Base-by-base conservation (phyloP, 306 rosid species). In the Vigna hirtella region DNA sequence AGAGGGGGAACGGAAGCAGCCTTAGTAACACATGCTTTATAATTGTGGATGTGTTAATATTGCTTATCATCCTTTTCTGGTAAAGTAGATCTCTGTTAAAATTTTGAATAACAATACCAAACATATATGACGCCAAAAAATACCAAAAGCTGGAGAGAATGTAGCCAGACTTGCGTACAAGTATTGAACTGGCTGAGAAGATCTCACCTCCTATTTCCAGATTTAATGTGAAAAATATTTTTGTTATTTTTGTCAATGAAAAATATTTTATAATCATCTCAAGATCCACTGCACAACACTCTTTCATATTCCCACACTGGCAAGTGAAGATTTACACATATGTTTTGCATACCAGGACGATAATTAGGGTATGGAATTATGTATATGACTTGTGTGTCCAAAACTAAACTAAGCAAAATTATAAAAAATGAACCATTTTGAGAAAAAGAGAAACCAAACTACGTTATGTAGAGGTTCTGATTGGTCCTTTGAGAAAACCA, bases 71-170 rank as follows among this genome's bases (percentile, higher is more conserved):
- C 7, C 28, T 36, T 50, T 50, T 28, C 2, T 14, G 26, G 81
- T 74, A 69, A 73, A 61, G 36, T 32, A 79, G 76, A 73, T 65
- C 34, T 11, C 63, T 24, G 30, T 56, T 30, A 58, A 16, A 42
- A 73, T 38, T 38, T 58, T 66, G 67, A 36, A 64, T 18, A 42
- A 26, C 73, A 69, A 64, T 38, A 70, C 66, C 40, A 65, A 45
- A 71, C 79, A 71, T 55, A 64, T 55, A 77, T 36, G 51, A 77
- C 42, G 78, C 63, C 59, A n/a, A 51, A 78, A 20, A 69, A 9
- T 6, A 28, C 22, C 49, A 36, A 67, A 57, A 58, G 65, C 61
- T 58, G 3, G 15, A 74, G 58, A 55, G 72, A 75, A 68, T 49
- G 55, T 50, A 38, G 52, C 30, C 15, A 62, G 62, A 76, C 74